phyloP scores from a whole-genome alignment of 2,329 filamentous ascomycete genomes.

The Ceratocystis eucalypticola region DNA sequence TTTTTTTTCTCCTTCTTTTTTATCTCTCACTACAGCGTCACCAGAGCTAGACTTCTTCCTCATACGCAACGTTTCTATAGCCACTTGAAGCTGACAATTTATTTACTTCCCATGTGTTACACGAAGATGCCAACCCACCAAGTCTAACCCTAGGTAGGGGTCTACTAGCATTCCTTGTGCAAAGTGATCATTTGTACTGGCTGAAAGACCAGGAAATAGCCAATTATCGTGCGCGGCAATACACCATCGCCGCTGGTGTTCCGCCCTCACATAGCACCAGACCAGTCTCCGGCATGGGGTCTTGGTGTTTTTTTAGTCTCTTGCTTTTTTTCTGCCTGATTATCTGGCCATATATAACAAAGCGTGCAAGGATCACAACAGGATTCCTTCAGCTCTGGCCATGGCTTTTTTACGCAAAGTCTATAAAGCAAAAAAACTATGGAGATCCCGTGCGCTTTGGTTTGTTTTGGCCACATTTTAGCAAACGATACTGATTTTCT shows the following conservation, averaged over 20 bases:
- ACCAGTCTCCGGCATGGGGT: background rate
- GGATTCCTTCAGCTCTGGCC: slow-evolving; percentile 1
- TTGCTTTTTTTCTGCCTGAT: background rate
- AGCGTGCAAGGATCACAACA: background rate
- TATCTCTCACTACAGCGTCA: too few relatives aligned
- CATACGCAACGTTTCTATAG: background rate
- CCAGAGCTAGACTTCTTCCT: too few relatives aligned
- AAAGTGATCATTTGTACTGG: background rate
- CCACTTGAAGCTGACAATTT: background rate
- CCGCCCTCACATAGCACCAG: background rate
- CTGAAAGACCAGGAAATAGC: background rate
- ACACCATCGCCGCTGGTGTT: background rate
- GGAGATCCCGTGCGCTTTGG: background rate
- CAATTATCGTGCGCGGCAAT: background rate
- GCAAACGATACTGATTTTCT: background rate
- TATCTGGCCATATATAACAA: background rate
- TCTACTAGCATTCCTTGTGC: background rate
- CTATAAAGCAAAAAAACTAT: background rate
- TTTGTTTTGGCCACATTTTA: background rate
- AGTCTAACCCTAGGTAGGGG: background rate
- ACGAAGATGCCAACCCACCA: background rate
- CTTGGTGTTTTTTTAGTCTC: background rate
- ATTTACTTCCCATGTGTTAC: background rate
- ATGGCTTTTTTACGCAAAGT: slow-evolving; percentile 1
- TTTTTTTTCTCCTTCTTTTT: background rate